These are phyloP conservation scores for Platismatia glauca DNA, from an alignment of 495 filamentous ascomycete species.

Conservation along the genomic window DNA sequence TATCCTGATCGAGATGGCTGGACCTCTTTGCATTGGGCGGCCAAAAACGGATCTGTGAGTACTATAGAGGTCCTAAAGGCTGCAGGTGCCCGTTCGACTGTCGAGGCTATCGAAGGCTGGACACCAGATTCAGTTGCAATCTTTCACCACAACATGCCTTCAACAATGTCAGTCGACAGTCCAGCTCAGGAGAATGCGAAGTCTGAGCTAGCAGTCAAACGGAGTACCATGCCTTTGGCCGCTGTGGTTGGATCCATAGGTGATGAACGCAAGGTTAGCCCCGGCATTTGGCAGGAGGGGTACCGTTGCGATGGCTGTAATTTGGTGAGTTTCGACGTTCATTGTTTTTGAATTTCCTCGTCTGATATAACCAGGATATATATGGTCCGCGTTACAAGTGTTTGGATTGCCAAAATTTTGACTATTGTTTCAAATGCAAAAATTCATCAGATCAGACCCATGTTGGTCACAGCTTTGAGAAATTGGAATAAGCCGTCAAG, in stretches of 20 bases:
- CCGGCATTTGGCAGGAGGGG: background rate
- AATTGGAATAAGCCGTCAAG: background rate
- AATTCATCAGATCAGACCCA: background rate
- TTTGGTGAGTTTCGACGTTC: background rate
- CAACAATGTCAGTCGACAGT: background rate
- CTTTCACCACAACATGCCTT: background rate
- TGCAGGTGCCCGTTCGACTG: background rate
- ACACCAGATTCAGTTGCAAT: background rate
- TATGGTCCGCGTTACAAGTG: background rate
- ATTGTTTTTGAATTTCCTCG: background rate
- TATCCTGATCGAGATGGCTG: constrained; percentile 4
- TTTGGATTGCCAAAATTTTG: constrained; percentile 3
- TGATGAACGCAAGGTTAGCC: constrained; percentile 4
- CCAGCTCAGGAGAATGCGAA: background rate
- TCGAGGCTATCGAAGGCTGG: constrained; percentile 4
- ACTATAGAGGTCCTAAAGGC: constrained; percentile 1
- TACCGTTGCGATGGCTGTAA: background rate
- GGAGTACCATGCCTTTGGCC: no score
- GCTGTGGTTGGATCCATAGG: no score
- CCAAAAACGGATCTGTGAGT: constrained; percentile 1
- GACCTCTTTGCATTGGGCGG: constrained; percentile 4
- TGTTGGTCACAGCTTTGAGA: background rate
- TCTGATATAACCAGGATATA: constrained; percentile 3
- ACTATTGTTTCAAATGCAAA: constrained; percentile 7
- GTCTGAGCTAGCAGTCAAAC: background rate